Evolutionary conservation across 1,284 basidiomycete genomes (phyloP), one percentile per base, ranked within the genome.

Genomic region (Heterobasidion occidentale): DNA sequence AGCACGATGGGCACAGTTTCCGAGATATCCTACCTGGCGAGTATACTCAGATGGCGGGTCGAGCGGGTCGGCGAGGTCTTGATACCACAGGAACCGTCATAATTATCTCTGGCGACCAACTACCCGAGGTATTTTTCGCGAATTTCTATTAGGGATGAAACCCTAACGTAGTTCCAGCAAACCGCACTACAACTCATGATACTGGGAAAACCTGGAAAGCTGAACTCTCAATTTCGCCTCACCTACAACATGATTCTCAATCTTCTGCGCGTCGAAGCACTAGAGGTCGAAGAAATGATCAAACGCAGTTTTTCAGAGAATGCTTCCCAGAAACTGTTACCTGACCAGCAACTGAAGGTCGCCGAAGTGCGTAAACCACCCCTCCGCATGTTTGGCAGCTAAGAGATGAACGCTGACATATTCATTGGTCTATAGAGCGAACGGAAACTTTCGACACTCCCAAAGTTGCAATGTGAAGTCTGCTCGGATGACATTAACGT

Each of bases 201-300:
- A 68, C 84, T 98, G 15, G 97, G 97, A 14, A 84, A 78, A 53
- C 92, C 97, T 1, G 90, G 88, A 53, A 94, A 95, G 68, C 80
- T 99, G n/a, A 83, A 88, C 51, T 98, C 95, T 1, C 97, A 99
- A 68, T 99, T 99, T 79, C 81, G 97, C 52, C 77, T 99, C 61
- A 99, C 97, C 1, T 99, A 99, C 74, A 98, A 98, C 69, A 99
- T 99, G 97, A 98, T 99, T 59, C 76, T 99, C 58, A 99, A 99
- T 68, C 73, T 99, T 46, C 79, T 99, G 15, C 87, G 97, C 35
- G 96, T 99, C 8, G 97, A 99, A 68, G 94, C 97, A 2, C 78
- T 99, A 38, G 83, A 88, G 61, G 97, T 99, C 8, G 97, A 99
- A 67, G 97, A 99, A 70, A 99, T 99, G 97, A 99, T 99, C 71